Base-by-base conservation (phyloP, 2,329 filamentous ascomycete species). In the Hortaea werneckii region DNA sequence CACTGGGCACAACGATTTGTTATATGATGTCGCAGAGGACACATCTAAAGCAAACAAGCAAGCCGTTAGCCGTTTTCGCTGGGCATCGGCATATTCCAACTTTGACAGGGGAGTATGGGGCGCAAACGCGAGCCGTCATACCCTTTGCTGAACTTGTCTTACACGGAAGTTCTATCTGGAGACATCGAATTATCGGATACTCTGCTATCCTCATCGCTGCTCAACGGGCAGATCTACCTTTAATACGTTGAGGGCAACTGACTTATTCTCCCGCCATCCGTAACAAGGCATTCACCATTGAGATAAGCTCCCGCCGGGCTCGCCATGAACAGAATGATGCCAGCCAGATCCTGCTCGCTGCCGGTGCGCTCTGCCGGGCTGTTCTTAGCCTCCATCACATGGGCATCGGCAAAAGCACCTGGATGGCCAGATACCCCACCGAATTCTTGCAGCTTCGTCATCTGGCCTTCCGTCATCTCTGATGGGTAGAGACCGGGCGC, bases 261-360 rank as follows among this genome's bases (percentile, higher is more conserved):
- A 5, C 69, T 68, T 41, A 85, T 58, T 47, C 79, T 69, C 1
- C 80, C 81, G 41, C 81, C 81, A 58, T 85, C 82, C 0, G 77
- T 68, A 6, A 83, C 64, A 40, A 83, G 64, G 11, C 80, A 71
- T 48, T 74, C 74, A 2, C 81, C 82, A 60, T 84, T 85, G 54
- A 77, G 68, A 60, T 82, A 85, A 3, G 76, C 77, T 1, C 82
- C 82, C 2, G 80, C 80, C 50, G 74, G 67, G 41, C 77, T 79
- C 3, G 77, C 77, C 58, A 86, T 67, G 67, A 80, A 85, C 42
- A 87, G 59, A 27, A 85, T 72, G 41, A 77, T 69, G 1, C 81
- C 80, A 1, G 74, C 77, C 69, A 86, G 78, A 56, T 84, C 82
- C 53, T 78, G 65, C 47, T 78, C 73, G 38, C 75, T 71, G 1